These are phyloP conservation scores for Pseudopyrenochaeta lycopersici DNA, from an alignment of 2,329 filamentous ascomycete species.

Conservation along the genomic window DNA sequence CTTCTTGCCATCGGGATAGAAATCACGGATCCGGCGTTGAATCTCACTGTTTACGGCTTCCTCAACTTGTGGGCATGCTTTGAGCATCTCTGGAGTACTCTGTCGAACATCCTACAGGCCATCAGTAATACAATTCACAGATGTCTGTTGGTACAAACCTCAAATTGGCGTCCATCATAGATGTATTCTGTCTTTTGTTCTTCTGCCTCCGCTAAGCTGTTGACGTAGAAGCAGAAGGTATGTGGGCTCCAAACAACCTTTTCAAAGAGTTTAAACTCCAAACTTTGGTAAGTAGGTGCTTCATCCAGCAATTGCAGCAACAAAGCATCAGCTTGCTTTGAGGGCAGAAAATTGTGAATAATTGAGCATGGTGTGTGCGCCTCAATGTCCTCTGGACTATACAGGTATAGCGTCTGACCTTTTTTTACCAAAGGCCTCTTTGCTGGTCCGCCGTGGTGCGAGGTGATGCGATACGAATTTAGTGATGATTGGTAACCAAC, in stretches of 20 bases:
- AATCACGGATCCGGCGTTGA: constrained; percentile 71
- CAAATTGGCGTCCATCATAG: constrained; percentile 82
- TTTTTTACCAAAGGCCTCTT: constrained; percentile 70
- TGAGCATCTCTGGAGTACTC: constrained; percentile 77
- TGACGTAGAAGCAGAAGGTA: constrained; percentile 83
- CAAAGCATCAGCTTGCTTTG: constrained; percentile 75
- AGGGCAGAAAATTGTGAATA: constrained; percentile 86
- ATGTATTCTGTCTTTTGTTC: constrained; percentile 81
- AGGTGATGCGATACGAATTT: constrained; percentile 31
- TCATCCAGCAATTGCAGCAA: constrained; percentile 80
- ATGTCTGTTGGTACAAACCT: constrained; percentile 52
- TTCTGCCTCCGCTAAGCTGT: constrained; percentile 73
- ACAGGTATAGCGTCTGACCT: constrained; percentile 85
- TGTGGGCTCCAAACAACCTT: constrained; percentile 86
- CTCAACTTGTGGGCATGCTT: constrained; percentile 75
- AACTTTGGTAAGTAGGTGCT: constrained; percentile 72
- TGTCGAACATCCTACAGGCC: constrained; percentile 70
- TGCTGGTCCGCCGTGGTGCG: constrained; percentile 1
- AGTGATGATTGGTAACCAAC: constrained; percentile 57
- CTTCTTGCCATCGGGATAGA: constrained; percentile 75
- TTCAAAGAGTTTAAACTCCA: constrained; percentile 87
- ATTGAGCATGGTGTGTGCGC: constrained; percentile 89
- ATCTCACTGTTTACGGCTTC: constrained; percentile 81
- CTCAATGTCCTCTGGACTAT: constrained; percentile 81
- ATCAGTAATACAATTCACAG: constrained; percentile 3